These are phyloP conservation scores for Fusarium annulatum DNA, from an alignment of 2,329 filamentous ascomycete genomes.

Conservation along the genomic window DNA sequence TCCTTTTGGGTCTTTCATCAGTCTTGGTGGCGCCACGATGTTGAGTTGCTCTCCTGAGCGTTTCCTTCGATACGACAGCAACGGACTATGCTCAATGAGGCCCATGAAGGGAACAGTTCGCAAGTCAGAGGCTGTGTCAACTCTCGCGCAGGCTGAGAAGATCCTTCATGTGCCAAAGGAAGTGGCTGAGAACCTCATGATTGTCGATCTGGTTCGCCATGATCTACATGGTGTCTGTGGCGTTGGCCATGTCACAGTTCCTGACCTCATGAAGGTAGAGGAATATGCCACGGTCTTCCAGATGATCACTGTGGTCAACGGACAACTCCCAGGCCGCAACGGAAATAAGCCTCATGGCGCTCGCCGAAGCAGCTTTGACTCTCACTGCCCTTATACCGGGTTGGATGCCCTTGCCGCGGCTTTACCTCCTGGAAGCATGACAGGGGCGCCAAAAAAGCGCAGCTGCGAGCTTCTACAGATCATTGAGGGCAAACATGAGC, in stretches of 20 bases:
- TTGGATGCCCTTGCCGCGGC: slow-evolving; percentile 81
- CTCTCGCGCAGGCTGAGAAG: slow-evolving; percentile 75
- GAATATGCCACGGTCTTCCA: slow-evolving; percentile 93
- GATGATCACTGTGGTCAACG: slow-evolving; percentile 89
- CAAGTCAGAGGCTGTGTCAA: slow-evolving; percentile 73
- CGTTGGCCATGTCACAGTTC: slow-evolving; percentile 76
- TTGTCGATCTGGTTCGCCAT: slow-evolving; percentile 94
- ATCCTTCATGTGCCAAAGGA: slow-evolving; percentile 88
- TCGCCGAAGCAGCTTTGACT: slow-evolving; percentile 7
- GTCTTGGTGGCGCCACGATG: slow-evolving; percentile 75
- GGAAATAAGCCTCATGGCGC: slow-evolving; percentile 23
- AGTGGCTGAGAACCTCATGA: slow-evolving; percentile 97
- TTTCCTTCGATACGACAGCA: slow-evolving; percentile 71
- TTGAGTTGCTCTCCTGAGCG: slow-evolving; percentile 89
- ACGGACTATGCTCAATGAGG: slow-evolving; percentile 78
- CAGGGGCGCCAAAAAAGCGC: slow-evolving; percentile 92
- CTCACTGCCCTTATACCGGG: slow-evolving; percentile 61
- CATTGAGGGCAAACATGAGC: slow-evolving; percentile 71
- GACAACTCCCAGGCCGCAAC: slow-evolving; percentile 59
- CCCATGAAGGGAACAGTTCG: slow-evolving; percentile 98
- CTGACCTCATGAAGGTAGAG: slow-evolving; percentile 85
- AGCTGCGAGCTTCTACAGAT: slow-evolving; percentile 83
- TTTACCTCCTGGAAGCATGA: slow-evolving; percentile 94
- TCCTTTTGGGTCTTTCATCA: slow-evolving; percentile 85
- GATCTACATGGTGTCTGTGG: slow-evolving; percentile 89